phyloP scores from a whole-genome alignment of 306 rosid species.

The Inga laurina region DNA sequence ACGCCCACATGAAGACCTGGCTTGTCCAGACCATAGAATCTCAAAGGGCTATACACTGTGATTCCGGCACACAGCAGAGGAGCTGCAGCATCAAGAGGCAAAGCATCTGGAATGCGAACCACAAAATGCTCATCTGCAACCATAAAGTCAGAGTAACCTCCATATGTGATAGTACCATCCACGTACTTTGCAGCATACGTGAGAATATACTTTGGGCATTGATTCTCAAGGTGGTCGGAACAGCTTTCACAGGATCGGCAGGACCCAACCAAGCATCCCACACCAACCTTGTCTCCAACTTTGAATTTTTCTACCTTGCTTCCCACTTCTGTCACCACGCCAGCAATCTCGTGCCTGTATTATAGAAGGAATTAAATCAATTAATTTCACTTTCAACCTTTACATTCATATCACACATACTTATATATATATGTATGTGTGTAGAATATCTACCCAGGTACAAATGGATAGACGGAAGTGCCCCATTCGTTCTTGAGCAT shows the following conservation, averaged over 20 bases:
- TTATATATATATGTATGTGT: too few species aligned
- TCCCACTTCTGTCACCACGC: slow-evolving; percentile 63
- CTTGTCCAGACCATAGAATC: slow-evolving; percentile 47
- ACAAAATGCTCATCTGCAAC: slow-evolving; percentile 46
- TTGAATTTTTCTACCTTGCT: slow-evolving; percentile 53
- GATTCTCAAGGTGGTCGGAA: slow-evolving; percentile 46
- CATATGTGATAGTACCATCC: slow-evolving; percentile 55
- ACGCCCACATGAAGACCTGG: slow-evolving; percentile 56
- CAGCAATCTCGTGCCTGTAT: slow-evolving; percentile 57
- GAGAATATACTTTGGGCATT: slow-evolving; percentile 42
- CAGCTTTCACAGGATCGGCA: slow-evolving; percentile 55
- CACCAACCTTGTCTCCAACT: slow-evolving; percentile 69
- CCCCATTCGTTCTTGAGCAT: slow-evolving; percentile 56
- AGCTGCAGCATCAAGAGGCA: slow-evolving; percentile 57
- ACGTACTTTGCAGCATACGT: slow-evolving; percentile 36
- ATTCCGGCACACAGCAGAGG: slow-evolving; percentile 74
- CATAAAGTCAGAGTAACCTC: slow-evolving; percentile 66
- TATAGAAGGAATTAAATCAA: background rate
- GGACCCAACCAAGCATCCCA: slow-evolving; percentile 57
- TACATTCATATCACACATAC: background rate
- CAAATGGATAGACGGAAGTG: slow-evolving; percentile 38
- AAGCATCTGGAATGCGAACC: slow-evolving; percentile 41
- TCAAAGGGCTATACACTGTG: slow-evolving; percentile 65
- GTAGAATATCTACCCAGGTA: slow-evolving; percentile 46
- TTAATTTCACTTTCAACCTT: background rate